phyloP scores from a whole-genome alignment of 305 asterid genomes.

The Rubia peregrina region DNA sequence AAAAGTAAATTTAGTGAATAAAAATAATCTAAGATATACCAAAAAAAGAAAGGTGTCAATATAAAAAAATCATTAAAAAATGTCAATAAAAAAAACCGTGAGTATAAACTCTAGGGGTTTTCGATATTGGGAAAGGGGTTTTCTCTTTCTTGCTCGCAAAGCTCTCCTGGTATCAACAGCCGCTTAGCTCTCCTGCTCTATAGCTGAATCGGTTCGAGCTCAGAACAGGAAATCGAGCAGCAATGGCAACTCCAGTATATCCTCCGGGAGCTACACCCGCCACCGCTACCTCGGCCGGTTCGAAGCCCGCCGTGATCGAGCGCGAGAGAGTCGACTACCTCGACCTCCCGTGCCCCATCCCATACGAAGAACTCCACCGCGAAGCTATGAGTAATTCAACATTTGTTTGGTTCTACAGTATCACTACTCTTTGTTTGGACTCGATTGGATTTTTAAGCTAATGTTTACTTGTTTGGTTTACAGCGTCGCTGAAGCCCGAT shows the following conservation, averaged over 20 bases:
- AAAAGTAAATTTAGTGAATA: too few species aligned
- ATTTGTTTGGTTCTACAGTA: neutral
- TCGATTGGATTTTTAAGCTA: neutral
- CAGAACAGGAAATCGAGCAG: neutral
- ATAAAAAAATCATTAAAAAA: too few species aligned
- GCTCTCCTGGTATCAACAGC: conserved; percentile 5
- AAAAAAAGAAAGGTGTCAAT: too few species aligned
- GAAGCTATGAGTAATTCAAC: conserved; percentile 67
- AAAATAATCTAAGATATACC: too few species aligned
- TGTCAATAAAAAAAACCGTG: too few species aligned
- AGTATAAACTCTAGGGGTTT: conserved; percentile 23
- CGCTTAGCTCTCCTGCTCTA: conserved; percentile 19
- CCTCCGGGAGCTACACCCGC: conserved; percentile 25
- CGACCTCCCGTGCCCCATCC: conserved; percentile 84
- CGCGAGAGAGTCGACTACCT: conserved; percentile 57
- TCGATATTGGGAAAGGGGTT: conserved; percentile 31
- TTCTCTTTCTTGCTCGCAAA: conserved; percentile 8
- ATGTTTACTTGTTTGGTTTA: conserved; percentile 24
- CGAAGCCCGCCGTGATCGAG: conserved; percentile 35
- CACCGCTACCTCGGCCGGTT: conserved; percentile 28
- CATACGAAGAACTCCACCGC: conserved; percentile 94
- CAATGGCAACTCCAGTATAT: conserved; percentile 36
- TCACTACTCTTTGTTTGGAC: neutral
- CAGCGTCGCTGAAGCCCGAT: conserved; percentile 99
- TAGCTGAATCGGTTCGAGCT: conserved; percentile 6